phyloP scores from a whole-genome alignment of 306 rosid species.

The Cotoneaster glaucophyllus region DNA sequence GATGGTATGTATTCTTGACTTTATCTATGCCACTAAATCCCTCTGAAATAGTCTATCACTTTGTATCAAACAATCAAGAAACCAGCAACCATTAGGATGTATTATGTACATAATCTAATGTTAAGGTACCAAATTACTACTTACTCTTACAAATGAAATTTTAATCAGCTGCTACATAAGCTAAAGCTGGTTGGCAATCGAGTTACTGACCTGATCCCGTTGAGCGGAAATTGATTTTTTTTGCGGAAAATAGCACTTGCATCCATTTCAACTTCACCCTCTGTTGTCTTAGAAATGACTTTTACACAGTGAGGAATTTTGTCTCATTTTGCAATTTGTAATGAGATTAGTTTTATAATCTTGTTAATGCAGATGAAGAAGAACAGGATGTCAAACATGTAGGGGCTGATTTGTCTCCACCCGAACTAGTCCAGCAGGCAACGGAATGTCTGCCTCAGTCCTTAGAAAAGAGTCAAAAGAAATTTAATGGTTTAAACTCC shows the following conservation, averaged over 20 bases:
- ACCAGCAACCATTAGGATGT: background rate
- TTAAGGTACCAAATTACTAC: background rate
- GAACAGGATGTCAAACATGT: slow-evolving; percentile 53
- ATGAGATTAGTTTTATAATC: background rate
- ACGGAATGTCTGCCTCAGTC: slow-evolving; percentile 45
- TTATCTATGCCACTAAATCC: background rate
- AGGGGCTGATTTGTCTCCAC: slow-evolving; percentile 45
- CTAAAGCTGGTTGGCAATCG: background rate
- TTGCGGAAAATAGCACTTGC: too few species aligned
- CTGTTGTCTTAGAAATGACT: too few species aligned
- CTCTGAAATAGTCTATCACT: background rate
- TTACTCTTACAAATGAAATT: background rate
- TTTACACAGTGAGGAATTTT: too few species aligned
- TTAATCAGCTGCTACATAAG: background rate
- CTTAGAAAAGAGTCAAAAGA: slow-evolving; percentile 3
- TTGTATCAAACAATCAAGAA: background rate
- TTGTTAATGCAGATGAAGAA: slow-evolving; percentile 33
- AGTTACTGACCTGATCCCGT: background rate
- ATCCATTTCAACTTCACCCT: too few species aligned
- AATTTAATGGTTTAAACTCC: slow-evolving; percentile 11
- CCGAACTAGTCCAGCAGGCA: slow-evolving; percentile 56
- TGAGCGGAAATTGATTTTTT: background rate
- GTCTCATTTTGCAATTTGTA: background rate
- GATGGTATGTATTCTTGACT: slow-evolving; percentile 41
- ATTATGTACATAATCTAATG: background rate